Base-by-base conservation (phyloP, 2,329 filamentous ascomycete species). In the Xylariaceae sp. region DNA sequence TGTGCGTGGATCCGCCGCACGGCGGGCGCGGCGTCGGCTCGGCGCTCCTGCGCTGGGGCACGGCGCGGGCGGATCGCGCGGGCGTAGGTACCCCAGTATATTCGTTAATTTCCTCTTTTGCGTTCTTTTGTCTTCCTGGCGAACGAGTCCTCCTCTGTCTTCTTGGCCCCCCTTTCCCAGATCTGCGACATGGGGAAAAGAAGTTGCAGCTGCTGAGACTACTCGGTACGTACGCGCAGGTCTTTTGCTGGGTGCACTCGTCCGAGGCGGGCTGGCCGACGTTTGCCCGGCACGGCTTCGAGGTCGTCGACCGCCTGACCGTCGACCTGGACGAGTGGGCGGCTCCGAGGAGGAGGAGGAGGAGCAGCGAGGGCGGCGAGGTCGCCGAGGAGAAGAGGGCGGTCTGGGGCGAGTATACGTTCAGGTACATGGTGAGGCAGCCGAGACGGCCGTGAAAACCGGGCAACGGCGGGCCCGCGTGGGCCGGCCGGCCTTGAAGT, bases 191-290 rank as follows among this genome's bases (percentile, higher is more conserved):
- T n/a, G n/a, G n/a, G n/a, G n/a, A n/a, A n/a, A n/a, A n/a, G n/a
- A n/a, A n/a, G n/a, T n/a, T n/a, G n/a, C n/a, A n/a, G n/a, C n/a
- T n/a, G n/a, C n/a, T n/a, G n/a, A n/a, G n/a, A n/a, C n/a, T n/a
- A n/a, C n/a, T n/a, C n/a, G n/a, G n/a, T n/a, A n/a, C n/a, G n/a
- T n/a, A n/a, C n/a, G n/a, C n/a, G n/a, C n/a, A n/a, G n/a, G 49
- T 48, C 7, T 53, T 58, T 26, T 50, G 47, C 21, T 60, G 57
- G 57, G 57, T 57, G 29, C 55, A 59, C 36, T 53, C 57, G 12
- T 60, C 56, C 5, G 53, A 57, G 36, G 45, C 43, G 5, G 53
- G 44, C 1, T 53, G 46, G 44, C 32, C 18, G n/a, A 41, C 53
- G 35, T 60, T 56, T 25, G 42, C 42, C 22, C 53, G 51, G 39